Evolutionary conservation across 2,329 filamentous ascomycete species (phyloP), one percentile per base, ranked within the genome.

Genomic region (Cladosporium sp.): DNA sequence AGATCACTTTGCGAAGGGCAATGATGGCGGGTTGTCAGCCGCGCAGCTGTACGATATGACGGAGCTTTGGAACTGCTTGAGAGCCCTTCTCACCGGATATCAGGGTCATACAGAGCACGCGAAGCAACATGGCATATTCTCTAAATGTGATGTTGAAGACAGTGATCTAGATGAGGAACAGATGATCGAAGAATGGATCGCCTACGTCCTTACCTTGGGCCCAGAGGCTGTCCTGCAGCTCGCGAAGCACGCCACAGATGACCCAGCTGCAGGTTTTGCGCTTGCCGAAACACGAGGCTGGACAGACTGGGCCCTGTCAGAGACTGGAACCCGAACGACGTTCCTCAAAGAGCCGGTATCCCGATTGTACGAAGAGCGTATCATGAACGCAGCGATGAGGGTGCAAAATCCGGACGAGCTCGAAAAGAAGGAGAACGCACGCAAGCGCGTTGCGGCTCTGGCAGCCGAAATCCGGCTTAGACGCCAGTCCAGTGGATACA

Each of bases 51-150:
- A 82, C 57, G 81, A 84, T 61, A 82, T 85, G 73, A 80, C 75
- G 37, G 82, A 85, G 60, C 72, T 85, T 9, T 85, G 82, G 82
- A 81, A 77, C 9, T 84, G 81, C 59, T 63, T 85, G 38, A 73
- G 74, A 16, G 74, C 77, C 5, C 67, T 85, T 7, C 66, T 85
- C 3, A 75, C 79, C 48, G 74, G 74, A 9, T 76, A 83, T 45
- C 75, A 78, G 53, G 79, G 76, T 1, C 75, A 76, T 49, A 75
- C 75, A 28, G 69, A 71, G 18, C 75, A 82, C 59, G 82, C 82
- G 19, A 72, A 79, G 31, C 68, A 74, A 32, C 73, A 70, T 53
- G 82, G 82, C 5, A 68, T 85, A 32, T 85, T 78, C 59, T 75
- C 82, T 22, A 62, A 66, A 11, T 72, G 70, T 11, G 66, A 73